Percentiles rank a stretch among this genome's conserved stretches.
These are phyloP conservation scores for Colletotrichum theobromicola DNA, from an alignment of 2,329 filamentous ascomycete genomes.

Conservation along the genomic window DNA sequence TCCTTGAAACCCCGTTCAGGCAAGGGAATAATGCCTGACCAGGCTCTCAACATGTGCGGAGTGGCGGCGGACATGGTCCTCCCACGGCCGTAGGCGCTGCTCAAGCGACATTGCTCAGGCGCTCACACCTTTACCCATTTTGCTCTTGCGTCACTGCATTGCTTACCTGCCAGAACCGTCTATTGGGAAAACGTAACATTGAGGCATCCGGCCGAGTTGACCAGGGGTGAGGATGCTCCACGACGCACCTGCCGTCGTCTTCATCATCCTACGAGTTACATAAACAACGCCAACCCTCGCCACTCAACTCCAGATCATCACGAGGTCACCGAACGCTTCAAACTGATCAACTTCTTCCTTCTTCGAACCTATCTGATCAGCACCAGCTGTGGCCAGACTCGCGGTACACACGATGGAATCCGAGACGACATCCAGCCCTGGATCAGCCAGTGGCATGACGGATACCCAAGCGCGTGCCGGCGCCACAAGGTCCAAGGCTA, in stretches of 20 bases:
- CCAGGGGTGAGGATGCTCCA: background rate
- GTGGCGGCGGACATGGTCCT: background rate
- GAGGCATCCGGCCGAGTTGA: background rate
- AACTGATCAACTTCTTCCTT: background rate
- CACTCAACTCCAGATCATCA: background rate
- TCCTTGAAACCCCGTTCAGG: background rate
- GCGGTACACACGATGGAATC: background rate
- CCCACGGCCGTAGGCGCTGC: background rate
- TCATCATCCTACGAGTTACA: background rate
- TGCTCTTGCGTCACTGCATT: background rate
- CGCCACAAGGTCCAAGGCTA: constrained; percentile 30
- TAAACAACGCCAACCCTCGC: constrained; percentile 10
- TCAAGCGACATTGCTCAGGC: background rate
- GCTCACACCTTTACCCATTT: background rate
- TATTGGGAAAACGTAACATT: background rate
- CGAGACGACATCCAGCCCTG: background rate
- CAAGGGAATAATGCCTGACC: background rate
- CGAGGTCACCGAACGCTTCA: background rate
- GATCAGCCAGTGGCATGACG: background rate
- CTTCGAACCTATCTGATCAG: background rate
- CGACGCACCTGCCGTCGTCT: background rate
- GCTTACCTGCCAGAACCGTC: background rate
- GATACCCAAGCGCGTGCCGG: constrained; percentile 12
- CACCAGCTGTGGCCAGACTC: background rate
- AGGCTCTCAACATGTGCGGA: background rate